These are phyloP conservation scores for Rhizopus microsporus DNA, from an alignment of 371 early-diverging fungal genomes.

Conservation along the genomic window DNA sequence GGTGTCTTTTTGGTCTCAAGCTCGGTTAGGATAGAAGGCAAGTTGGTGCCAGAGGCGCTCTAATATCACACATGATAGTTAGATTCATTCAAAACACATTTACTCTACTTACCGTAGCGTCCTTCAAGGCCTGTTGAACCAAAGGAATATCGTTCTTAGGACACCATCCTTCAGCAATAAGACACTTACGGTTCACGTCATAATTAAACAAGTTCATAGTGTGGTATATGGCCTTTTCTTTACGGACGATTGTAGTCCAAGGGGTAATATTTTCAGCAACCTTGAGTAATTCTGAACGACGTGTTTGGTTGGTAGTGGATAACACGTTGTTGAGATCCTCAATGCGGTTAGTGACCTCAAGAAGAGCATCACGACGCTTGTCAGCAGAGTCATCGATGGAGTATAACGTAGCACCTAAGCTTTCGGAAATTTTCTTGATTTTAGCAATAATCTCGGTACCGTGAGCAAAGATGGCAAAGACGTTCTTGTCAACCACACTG, in stretches of 20 bases:
- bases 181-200: slow-evolving; percentile 88
- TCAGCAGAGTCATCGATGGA: slow-evolving; percentile 81
- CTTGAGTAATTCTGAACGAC: slow-evolving; percentile 79
- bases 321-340: slow-evolving; percentile 67
- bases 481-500: slow-evolving; percentile 87
- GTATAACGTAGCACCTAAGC: slow-evolving; percentile 94
- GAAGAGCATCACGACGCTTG: slow-evolving; percentile 79
- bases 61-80: slow-evolving; percentile 14
- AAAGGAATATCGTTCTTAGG: slow-evolving; percentile 80
- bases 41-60: slow-evolving; percentile 85
- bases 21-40: slow-evolving; percentile 86
- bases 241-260: slow-evolving; percentile 91
- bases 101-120: slow-evolving; percentile 66
- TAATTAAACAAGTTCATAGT: slow-evolving; percentile 94
- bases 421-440: slow-evolving; percentile 92
- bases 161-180: slow-evolving; percentile 98
- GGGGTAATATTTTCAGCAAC: slow-evolving; percentile 81
- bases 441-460: slow-evolving; percentile 88
- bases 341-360: slow-evolving; percentile 64
- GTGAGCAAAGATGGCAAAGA: slow-evolving; percentile 96
- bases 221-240: slow-evolving; percentile 98
- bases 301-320: slow-evolving; percentile 82
- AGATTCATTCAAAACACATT: not conserved
- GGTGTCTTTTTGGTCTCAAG: slow-evolving; percentile 82
- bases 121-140: slow-evolving; percentile 80